Base-by-base conservation (phyloP, 1,284 basidiomycete genomes). In the Neolentinus lepideus region DNA sequence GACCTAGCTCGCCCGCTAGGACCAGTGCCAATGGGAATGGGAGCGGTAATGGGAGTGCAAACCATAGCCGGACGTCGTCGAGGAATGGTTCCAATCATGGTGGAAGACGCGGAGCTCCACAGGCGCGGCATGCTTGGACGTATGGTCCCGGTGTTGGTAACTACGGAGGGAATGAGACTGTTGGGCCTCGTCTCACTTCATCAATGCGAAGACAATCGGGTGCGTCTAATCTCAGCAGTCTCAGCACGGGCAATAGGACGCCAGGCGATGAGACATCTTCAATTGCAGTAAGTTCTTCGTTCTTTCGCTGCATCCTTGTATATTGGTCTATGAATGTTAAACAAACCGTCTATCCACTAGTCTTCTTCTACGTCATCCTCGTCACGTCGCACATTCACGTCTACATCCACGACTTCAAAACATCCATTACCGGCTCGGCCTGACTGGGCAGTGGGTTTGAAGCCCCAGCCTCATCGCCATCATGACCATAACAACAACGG, bases 361-460 rank as follows among this genome's bases (percentile, higher is more conserved):
- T 88, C 87, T 54, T 88, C 88, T 26, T 83, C 83, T 11, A 85
- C 84, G 1, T 90, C 88, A 2, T 89, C 88, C 1, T 88, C 87
- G 11, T 90, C 89, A 45, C 77, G 84, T 50, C 77, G 80, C 60
- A 87, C 86, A 8, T 88, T 79, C 61, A 88, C 85, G 1, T 88
- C 87, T 25, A 84, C 79, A 3, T 69, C 71, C 1, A 70, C 81
- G 0, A 85, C 87, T 1, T 85, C 85, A 31, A 81, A 85, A 63
- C 89, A 92, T 64, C 89, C 89, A 24, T 75, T 92, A 48, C 89
- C 89, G 10, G 72, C 88, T 2, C 78, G 89, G 56, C 89, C 89
- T 38, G 89, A 92, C 65, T 92, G 90, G 89, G 89, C 89, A 22
- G 87, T 91, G 11, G 88, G 88, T 8, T 73, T 91, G 33, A 87